Base-by-base conservation (phyloP, 176 grass and related monocot genomes). In the Juncus inflexus region DNA sequence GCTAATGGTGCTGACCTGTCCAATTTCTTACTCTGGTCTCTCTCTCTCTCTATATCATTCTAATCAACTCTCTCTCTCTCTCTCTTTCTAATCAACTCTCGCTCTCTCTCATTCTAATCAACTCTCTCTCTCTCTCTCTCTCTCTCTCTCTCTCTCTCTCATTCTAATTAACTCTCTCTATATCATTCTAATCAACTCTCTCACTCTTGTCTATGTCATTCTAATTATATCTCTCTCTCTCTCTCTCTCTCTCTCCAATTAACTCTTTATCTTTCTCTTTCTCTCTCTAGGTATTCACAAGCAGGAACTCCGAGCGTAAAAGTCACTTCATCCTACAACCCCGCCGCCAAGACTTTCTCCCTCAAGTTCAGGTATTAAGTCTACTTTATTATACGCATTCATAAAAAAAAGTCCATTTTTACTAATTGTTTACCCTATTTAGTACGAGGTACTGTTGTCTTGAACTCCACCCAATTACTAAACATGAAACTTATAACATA, bases 281-380 rank as follows among this genome's bases (percentile, higher is more conserved):
- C 63, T n/a, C 68, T 37, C 52, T 53, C 84, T 65, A 99, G 94
- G 94, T 99, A 99, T 68, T 89, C 85, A 58, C 88, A 99, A 81
- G 88, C 94, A 60, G 94, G 94, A 47, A 92, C 88, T 0, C 94
- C 94, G 61, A 71, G 41, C 42, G 72, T 99, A 54, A 89, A 75
- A 72, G 94, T 84, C 54, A 68, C 77, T 63, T 86, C 94, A 16
- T 89, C 85, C 37, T 92, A 89, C 71, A 71, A 92, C 77, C 55
- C 86, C 69, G 79, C 59, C 80, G 81, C 83, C 61, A 65, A 57
- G 64, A 86, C 72, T 68, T 92, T 89, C 73, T 84, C 83, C 68
- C 77, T 99, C 55, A 89, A 89, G 75, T 82, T 92, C 67, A 99
- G 85, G 94, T 96, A 73, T 28, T n/a, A n/a, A n/a, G n/a, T n/a